Evolutionary conservation across 106 monocot species (phyloP).

Genomic region (Acanthochlamys bracteata): DNA sequence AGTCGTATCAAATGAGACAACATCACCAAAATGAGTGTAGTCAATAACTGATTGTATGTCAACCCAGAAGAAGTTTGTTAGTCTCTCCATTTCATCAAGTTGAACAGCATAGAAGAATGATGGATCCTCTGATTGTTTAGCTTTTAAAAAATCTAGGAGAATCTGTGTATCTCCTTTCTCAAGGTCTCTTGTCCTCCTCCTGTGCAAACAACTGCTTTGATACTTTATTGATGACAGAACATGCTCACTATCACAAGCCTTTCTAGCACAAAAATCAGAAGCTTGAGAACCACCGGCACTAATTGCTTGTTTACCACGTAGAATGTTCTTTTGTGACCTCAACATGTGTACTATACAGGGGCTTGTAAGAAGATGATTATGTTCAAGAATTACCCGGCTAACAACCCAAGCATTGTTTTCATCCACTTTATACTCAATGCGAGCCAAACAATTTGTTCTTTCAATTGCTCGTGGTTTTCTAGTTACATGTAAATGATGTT

Average conservation of each 20-base stretch:
- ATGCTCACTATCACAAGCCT: conserved; percentile 2
- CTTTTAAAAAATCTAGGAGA: conserved; percentile 48
- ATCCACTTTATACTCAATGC: conserved; percentile 50
- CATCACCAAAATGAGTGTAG: conserved; percentile 60
- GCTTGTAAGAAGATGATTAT: conserved; percentile 51
- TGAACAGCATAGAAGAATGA: conserved; percentile 62
- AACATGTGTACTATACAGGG: conserved; percentile 38
- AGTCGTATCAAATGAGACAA: conserved; percentile 50
- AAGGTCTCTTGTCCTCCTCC: conserved; percentile 32
- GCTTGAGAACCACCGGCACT: conserved; percentile 14
- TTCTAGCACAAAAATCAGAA: conserved; percentile 1
- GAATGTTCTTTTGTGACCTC: conserved; percentile 45
- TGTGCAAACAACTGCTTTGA: conserved; percentile 24
- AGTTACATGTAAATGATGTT: conserved; percentile 32
- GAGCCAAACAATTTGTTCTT: conserved; percentile 59
- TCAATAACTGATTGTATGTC: conserved; percentile 48
- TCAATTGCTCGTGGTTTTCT: conserved; percentile 55
- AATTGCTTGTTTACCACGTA: conserved; percentile 17
- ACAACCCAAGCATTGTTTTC: conserved; percentile 35
- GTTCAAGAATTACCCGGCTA: conserved; percentile 40
- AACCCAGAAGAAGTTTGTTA: conserved; percentile 67
- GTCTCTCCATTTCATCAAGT: conserved; percentile 42
- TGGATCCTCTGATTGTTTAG: conserved; percentile 53
- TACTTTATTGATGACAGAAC: conserved; percentile 17
- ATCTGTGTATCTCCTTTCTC: conserved; percentile 50